These are phyloP conservation scores for Capsella bursapastoris DNA, from an alignment of 345 rosid species.

Conservation along the genomic window DNA sequence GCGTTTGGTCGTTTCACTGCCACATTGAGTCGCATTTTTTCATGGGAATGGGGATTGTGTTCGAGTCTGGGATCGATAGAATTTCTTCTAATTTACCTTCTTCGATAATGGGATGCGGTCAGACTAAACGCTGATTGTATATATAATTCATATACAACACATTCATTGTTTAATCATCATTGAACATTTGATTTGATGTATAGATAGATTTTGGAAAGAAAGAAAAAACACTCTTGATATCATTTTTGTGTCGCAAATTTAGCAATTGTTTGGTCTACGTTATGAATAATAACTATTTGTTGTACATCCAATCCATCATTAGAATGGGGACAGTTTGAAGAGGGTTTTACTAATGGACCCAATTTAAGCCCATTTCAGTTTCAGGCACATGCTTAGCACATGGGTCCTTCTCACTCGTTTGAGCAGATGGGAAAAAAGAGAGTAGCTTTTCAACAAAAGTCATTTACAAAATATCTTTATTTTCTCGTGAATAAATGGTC, in stretches of 20 bases:
- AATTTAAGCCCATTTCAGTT: slow-evolving; percentile 1
- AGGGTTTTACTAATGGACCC: slow-evolving; percentile 1
- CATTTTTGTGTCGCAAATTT: neutral
- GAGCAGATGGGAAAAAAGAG: neutral
- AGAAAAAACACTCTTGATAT: neutral
- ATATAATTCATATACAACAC: neutral
- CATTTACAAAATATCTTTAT: neutral
- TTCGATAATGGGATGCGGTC: slow-evolving; percentile 69
- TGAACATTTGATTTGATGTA: neutral
- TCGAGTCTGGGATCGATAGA: slow-evolving; percentile 58
- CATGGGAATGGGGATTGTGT: slow-evolving; percentile 77
- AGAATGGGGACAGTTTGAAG: neutral
- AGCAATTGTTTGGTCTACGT: neutral
- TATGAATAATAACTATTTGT: neutral
- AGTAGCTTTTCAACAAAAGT: slow-evolving; percentile 18
- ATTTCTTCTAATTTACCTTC: slow-evolving; percentile 61
- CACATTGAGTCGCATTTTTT: slow-evolving; percentile 73
- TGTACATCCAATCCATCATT: too few relatives aligned
- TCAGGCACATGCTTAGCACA: slow-evolving; percentile 6
- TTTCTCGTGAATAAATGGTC: neutral
- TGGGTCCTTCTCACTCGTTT: slow-evolving; percentile 15
- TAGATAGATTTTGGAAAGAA: neutral
- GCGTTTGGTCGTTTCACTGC: slow-evolving; percentile 77
- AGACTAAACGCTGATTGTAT: slow-evolving; percentile 20
- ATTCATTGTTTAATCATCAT: neutral